Evolutionary conservation across 352 stramenopile species (phyloP).

Genomic region (Albugo laibachii): DNA sequence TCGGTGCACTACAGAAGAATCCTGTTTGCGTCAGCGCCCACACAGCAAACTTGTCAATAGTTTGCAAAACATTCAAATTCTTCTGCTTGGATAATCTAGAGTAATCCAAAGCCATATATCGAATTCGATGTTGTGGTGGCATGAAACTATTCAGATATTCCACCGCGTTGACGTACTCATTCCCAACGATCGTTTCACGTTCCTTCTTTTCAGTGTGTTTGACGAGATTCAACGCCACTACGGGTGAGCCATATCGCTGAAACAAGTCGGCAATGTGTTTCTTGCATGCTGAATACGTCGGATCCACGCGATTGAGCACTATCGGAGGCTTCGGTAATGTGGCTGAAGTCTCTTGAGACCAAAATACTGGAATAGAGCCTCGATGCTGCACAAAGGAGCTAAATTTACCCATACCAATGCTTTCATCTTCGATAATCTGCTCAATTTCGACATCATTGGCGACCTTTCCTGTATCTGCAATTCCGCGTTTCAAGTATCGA

Average conservation of each 20-base stretch:
- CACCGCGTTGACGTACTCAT: slow-evolving; percentile 94
- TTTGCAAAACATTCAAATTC: slow-evolving; percentile 85
- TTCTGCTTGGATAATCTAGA: slow-evolving; percentile 87
- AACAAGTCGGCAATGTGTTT: slow-evolving; percentile 90
- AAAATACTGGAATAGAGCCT: slow-evolving; percentile 98
- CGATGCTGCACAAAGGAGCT: slow-evolving; percentile 95
- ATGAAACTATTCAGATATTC: slow-evolving; percentile 96
- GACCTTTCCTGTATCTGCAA: slow-evolving; percentile 95
- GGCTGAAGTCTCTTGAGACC: slow-evolving; percentile 96
- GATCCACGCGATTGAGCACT: slow-evolving; percentile 90
- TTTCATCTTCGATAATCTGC: slow-evolving; percentile 86
- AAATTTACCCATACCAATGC: slow-evolving; percentile 82
- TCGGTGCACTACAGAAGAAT: slow-evolving; percentile 91
- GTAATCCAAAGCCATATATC: slow-evolving; percentile 95
- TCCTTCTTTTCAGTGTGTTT: slow-evolving; percentile 95
- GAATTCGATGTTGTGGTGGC: slow-evolving; percentile 83
- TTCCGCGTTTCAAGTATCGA: slow-evolving; percentile 93
- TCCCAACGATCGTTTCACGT: slow-evolving; percentile 94
- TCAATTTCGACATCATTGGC: slow-evolving; percentile 99
- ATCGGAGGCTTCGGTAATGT: slow-evolving; percentile 97
- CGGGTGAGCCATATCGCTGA: slow-evolving; percentile 89
- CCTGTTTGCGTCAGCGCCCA: slow-evolving; percentile 94
- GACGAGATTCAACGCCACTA: slow-evolving; percentile 96
- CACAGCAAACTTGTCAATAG: slow-evolving; percentile 87
- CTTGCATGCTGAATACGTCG: slow-evolving; percentile 89